Conservation (phyloP, 2,329 filamentous ascomycete genomes). For the Colletotrichum nymphaeae region DNA sequence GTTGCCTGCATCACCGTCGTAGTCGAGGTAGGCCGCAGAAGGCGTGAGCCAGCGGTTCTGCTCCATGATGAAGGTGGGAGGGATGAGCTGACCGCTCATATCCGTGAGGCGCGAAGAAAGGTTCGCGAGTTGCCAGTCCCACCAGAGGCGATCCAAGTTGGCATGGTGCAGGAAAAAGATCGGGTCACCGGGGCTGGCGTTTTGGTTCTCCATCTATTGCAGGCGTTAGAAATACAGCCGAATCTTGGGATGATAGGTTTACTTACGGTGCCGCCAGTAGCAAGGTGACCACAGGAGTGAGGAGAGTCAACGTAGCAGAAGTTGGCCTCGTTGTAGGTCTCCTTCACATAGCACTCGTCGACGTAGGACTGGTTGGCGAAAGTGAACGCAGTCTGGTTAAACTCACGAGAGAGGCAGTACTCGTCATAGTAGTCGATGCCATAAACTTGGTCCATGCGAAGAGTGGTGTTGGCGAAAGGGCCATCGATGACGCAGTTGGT, state of each 20-base stretch:
- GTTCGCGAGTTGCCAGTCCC: slow-evolving; percentile 29
- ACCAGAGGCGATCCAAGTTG: slow-evolving; percentile 15
- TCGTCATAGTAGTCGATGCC: slow-evolving; percentile 25
- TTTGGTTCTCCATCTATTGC: slow-evolving; percentile 22
- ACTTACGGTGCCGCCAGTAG: slow-evolving; percentile 16
- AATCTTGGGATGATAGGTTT: fast-evolving
- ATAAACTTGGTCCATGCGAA: slow-evolving; percentile 27
- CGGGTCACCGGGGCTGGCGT: slow-evolving; percentile 25
- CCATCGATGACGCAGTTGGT: slow-evolving; percentile 39
- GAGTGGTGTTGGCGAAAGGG: slow-evolving; percentile 38
- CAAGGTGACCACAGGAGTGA: slow-evolving; percentile 19
- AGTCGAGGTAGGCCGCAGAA: slow-evolving; percentile 18
- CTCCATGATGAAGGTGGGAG: slow-evolving; percentile 12
- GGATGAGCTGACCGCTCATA: slow-evolving; percentile 15
- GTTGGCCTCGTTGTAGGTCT: slow-evolving; percentile 15
- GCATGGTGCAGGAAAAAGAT: slow-evolving; percentile 28
- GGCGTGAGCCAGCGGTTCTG: slow-evolving; percentile 22
- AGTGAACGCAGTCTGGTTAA: slow-evolving; percentile 18
- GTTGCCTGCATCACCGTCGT: slow-evolving; percentile 37
- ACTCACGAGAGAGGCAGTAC: slow-evolving; percentile 18
- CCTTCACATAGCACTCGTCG: slow-evolving; percentile 10
- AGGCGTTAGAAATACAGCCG: not conserved
- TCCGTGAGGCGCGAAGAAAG: slow-evolving; percentile 20
- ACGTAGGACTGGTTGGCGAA: slow-evolving; percentile 17
- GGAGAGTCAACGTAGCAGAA: slow-evolving; percentile 23